phyloP scores from a whole-genome alignment of 2,329 filamentous ascomycete species.

The Leptographium galeiforme region DNA sequence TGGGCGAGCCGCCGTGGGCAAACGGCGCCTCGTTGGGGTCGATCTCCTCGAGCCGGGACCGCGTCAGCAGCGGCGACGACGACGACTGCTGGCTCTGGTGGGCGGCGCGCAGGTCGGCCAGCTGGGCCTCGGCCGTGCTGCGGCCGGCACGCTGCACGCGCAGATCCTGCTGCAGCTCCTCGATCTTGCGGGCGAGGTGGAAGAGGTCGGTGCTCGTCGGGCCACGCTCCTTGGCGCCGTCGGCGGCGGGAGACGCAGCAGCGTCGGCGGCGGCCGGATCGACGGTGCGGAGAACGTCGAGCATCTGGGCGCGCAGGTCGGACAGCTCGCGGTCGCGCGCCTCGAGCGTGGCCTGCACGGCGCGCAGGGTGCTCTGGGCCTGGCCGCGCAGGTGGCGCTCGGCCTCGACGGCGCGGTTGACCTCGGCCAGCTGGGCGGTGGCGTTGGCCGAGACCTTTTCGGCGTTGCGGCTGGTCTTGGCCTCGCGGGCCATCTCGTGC shows the following conservation, averaged over 20 bases:
- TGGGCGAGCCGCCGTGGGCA: slow-evolving; percentile 50
- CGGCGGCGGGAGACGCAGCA: slow-evolving; percentile 20
- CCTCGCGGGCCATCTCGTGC: slow-evolving; percentile 80
- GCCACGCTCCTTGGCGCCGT: slow-evolving; percentile 2
- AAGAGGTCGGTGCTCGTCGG: slow-evolving; percentile 29
- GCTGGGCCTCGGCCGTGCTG: slow-evolving; percentile 67
- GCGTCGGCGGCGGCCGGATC: slow-evolving; percentile 63
- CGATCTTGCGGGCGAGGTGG: slow-evolving; percentile 73
- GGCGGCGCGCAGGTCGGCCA: slow-evolving; percentile 58
- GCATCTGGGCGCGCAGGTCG: slow-evolving; percentile 66
- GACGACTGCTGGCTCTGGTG: slow-evolving; percentile 22
- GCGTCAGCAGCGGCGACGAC: slow-evolving; percentile 23
- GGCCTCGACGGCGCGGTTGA: slow-evolving; percentile 78
- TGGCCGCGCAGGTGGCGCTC: slow-evolving; percentile 76
- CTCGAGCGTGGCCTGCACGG: slow-evolving; percentile 67
- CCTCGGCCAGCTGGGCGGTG: slow-evolving; percentile 74
- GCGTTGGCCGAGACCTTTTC: slow-evolving; percentile 76
- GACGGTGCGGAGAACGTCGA: slow-evolving; percentile 73
- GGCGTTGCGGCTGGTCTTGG: slow-evolving; percentile 77
- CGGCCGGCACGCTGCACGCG: slow-evolving; percentile 72
- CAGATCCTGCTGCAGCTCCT: slow-evolving; percentile 78
- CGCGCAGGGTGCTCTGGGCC: slow-evolving; percentile 72
- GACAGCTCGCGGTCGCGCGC: slow-evolving; percentile 67
- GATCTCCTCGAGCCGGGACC: slow-evolving; percentile 75
- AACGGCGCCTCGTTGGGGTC: slow-evolving; percentile 63